A percentile compares a stretch with the other conserved stretches of the same genome.
These are phyloP conservation scores for Elsinoe necatrix DNA, from an alignment of 2,329 filamentous ascomycete genomes.

Conservation along the genomic window DNA sequence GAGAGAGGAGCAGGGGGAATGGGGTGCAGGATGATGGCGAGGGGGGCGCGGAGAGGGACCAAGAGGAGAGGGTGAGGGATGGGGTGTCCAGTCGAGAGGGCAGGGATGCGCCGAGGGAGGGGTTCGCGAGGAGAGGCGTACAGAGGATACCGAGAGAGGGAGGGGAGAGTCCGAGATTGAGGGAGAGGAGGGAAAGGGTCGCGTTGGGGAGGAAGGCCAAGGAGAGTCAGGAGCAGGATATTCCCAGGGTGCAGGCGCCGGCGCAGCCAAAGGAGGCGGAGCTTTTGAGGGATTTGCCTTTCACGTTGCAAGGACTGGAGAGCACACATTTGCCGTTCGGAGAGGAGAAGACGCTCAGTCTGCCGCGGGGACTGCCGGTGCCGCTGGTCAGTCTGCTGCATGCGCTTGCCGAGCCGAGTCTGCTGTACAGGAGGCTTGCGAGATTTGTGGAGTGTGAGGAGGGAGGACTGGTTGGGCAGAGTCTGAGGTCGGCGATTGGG, in stretches of 20 bases:
- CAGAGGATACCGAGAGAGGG: constrained; percentile 29
- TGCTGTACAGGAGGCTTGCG: constrained; percentile 77
- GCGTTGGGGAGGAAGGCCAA: background rate
- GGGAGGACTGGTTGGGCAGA: constrained; percentile 82
- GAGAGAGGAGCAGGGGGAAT: constrained; percentile 14
- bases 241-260: background rate
- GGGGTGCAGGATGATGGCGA: background rate
- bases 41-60: constrained; percentile 17
- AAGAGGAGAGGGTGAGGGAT: constrained; percentile 28
- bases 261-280: constrained; percentile 33
- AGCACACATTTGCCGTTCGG: constrained; percentile 75
- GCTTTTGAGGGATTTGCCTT: constrained; percentile 64
- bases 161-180: constrained; percentile 20
- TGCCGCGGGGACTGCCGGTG: constrained; percentile 71
- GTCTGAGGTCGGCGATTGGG: constrained; percentile 76
- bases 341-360: constrained; percentile 58
- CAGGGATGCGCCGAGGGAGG: constrained; percentile 22
- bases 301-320: constrained; percentile 84
- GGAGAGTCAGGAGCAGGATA: constrained; percentile 5
- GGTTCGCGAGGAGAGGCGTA: constrained; percentile 40
- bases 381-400: constrained; percentile 83
- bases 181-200: background rate
- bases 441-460: constrained; percentile 74
- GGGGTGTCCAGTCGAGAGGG: background rate
- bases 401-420: constrained; percentile 80